Conservation (phyloP, 1,284 basidiomycete species). For the Sparassis latifolia region DNA sequence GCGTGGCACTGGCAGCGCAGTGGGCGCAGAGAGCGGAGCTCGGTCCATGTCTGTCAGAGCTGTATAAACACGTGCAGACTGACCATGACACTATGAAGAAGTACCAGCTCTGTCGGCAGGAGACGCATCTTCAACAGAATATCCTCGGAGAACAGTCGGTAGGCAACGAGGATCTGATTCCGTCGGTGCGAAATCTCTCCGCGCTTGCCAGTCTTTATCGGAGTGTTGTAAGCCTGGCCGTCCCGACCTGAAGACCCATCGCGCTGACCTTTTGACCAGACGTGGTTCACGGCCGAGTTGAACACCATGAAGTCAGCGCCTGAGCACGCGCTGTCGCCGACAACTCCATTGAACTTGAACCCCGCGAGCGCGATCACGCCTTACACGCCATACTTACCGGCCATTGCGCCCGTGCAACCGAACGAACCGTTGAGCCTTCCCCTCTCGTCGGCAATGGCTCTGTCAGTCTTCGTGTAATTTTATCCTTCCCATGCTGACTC, state of each 20-base stretch:
- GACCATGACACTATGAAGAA: constrained; percentile 35
- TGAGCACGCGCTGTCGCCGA: constrained; percentile 50
- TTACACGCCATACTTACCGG: constrained; percentile 41
- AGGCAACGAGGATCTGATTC: constrained; percentile 64
- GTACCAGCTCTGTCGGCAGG: constrained; percentile 61
- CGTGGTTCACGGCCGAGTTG: constrained; percentile 76
- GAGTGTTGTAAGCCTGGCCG: constrained; percentile 62
- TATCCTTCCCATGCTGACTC: background rate
- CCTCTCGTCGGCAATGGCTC: constrained; percentile 79
- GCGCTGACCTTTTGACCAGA: constrained; percentile 33
- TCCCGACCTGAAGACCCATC: background rate
- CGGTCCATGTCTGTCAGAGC: constrained; percentile 61
- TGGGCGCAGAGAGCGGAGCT: constrained; percentile 87
- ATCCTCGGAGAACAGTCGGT: constrained; percentile 52
- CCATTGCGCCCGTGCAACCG: constrained; percentile 29
- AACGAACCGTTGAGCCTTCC: constrained; percentile 61
- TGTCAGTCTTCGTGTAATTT: constrained; percentile 45
- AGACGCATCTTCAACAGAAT: constrained; percentile 70
- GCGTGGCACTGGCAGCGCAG: constrained; percentile 63
- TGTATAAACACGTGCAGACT: constrained; percentile 35
- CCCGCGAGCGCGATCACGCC: constrained; percentile 43
- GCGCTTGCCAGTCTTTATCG: constrained; percentile 79
- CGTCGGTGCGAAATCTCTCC: constrained; percentile 70
- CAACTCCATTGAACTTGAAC: constrained; percentile 42
- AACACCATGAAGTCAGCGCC: constrained; percentile 56